Conservation (phyloP, 2,329 filamentous ascomycete genomes). For the Aspergillaceae sp. region DNA sequence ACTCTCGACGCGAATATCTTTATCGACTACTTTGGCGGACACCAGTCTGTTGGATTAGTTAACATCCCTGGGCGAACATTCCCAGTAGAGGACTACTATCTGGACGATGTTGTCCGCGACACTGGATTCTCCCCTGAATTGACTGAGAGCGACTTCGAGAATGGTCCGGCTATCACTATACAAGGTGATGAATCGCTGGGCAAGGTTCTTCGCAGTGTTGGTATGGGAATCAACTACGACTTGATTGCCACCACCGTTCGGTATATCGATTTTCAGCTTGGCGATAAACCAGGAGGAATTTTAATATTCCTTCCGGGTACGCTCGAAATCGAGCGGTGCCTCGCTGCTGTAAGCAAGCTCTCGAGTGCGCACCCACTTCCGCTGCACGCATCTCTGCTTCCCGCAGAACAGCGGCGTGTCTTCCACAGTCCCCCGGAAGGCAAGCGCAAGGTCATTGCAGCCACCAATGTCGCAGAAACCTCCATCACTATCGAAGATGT, state of each 20-base stretch:
- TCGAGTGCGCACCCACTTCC: slow-evolving; percentile 69
- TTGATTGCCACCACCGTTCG: slow-evolving; percentile 72
- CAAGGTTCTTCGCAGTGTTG: slow-evolving; percentile 61
- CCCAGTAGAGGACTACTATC: slow-evolving; percentile 80
- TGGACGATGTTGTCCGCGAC: slow-evolving; percentile 76
- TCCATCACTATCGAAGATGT: slow-evolving; percentile 98
- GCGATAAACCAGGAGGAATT: slow-evolving; percentile 69
- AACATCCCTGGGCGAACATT: slow-evolving; percentile 85
- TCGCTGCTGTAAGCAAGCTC: slow-evolving; percentile 58
- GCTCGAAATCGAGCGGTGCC: slow-evolving; percentile 77
- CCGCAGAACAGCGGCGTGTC: slow-evolving; percentile 77
- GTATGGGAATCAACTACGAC: slow-evolving; percentile 84
- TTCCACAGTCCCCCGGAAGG: slow-evolving; percentile 68
- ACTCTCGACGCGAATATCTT: slow-evolving; percentile 86
- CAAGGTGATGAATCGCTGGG: slow-evolving; percentile 46
- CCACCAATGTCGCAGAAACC: slow-evolving; percentile 95
- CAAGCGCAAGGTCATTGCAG: slow-evolving; percentile 84
- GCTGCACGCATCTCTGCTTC: slow-evolving; percentile 84
- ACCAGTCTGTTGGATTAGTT: slow-evolving; percentile 65
- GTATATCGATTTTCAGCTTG: slow-evolving; percentile 70
- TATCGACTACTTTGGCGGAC: slow-evolving; percentile 68
- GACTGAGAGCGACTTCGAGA: slow-evolving; percentile 23
- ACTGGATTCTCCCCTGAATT: slow-evolving; percentile 57
- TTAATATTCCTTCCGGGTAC: slow-evolving; percentile 93
- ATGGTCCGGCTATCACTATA: slow-evolving; percentile 34